Base-by-base conservation (phyloP, 2,329 filamentous ascomycete species). In the Colletotrichum tabaci region DNA sequence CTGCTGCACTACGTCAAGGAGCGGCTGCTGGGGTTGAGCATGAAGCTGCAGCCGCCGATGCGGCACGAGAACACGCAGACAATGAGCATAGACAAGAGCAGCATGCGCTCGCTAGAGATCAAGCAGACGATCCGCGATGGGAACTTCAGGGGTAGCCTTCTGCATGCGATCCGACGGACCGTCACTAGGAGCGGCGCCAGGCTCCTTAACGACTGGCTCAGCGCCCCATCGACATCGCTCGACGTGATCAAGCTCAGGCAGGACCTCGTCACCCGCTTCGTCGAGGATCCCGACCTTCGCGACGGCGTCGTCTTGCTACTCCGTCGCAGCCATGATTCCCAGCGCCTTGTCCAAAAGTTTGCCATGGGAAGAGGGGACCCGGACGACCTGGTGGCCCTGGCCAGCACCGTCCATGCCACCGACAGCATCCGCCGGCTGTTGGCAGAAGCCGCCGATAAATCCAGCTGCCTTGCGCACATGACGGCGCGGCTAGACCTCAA, bases 1-100 rank as follows among this genome's bases (percentile, higher is more conserved):
- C 84, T 98, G n/a, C 86, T 99, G 15, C 89, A 94, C 76, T 99
- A 98, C 80, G 92, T 98, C 64, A 89, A 90, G 72, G 90, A 92
- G 75, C 91, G 94, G 63, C 85, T 98, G 21, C 93, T 93, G 76
- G 94, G 94, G 21, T 84, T 92, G 64, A 91, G 90, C 77, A 90
- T 97, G 84, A 94, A 93, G 80, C 87, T 99, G 50, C 95, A 97
- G 79, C 91, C 94, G 55, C 96, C 96, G 2, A 84, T 92, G 46
- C 92, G 94, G 71, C 89, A 94, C 75, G 90, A 93, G 74, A 87
- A 89, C 62, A 86, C 93, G 77, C 90, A 97, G 73, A 91, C 93
- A 74, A 96, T 99, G 94, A 88, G 85, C 61, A 97, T 99, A 75
- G 96, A 99, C 83, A 95, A 93, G 79, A 97, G 95, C 78, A 98